Base-by-base conservation (phyloP, 805 yeast species). In the Saccharomycopsis capsularis region DNA sequence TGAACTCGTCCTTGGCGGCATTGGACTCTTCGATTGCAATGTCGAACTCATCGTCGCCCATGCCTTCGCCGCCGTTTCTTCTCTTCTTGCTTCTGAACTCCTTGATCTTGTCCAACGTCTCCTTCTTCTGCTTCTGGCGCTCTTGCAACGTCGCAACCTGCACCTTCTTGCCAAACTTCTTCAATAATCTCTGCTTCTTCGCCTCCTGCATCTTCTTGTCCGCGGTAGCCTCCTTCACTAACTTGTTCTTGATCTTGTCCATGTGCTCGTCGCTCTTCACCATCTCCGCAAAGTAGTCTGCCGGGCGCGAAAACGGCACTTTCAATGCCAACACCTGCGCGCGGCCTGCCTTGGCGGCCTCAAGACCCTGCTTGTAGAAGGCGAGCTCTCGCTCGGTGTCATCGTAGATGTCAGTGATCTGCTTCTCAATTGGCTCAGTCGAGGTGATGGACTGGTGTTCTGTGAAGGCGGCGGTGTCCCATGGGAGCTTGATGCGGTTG, bases 281-380 rank as follows among this genome's bases (percentile, higher is more conserved):
- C 99, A 93, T 93, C 68, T 93, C 99, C 18, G 99, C 99, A 69
- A 93, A 93, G 66, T 87, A 93, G 64, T 93, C 99, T 60, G 78
- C 70, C 34, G 99, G 99, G 66, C 99, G 79, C 25, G 95, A 74
- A 65, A 93, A 93, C 52, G 96, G 88, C 29, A 91, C 80, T 61
- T 82, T 82, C 56, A 85, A 74, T 60, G 80, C 80, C 44, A 80
- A 68, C 38, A 85, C 70, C 47, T 77, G 76, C 42, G 73, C 64
- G 60, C 91, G 81, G 23, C 85, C 96, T 57, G 75, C 78, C 45
- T 74, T 68, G 25, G 85, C 93, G 3, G 97, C 95, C 46, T 78
- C 83, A 50, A 93, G 75, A 4, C 95, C 95, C 70, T 93, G 99
- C 64, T 87, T 89, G 68, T 90, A 93, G 60, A 93, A 91, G 23